A percentile compares a stretch with the other conserved stretches of the same genome.
Conservation (phyloP, 2,329 filamentous ascomycete genomes). For the Fonsecaea erecta region DNA sequence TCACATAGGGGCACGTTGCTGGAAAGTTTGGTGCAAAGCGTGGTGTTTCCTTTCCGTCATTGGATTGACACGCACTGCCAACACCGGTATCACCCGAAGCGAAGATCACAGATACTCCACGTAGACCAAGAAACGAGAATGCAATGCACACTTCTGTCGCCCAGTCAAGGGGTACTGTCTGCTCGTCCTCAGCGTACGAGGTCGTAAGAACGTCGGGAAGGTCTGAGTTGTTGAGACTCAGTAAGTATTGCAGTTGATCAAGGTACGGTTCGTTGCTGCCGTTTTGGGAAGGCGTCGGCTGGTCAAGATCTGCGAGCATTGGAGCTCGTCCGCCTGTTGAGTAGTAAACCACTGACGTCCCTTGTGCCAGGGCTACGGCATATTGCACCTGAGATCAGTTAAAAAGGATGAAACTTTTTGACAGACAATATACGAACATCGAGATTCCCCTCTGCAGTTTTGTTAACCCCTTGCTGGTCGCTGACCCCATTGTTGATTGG, state of each 20-base stretch:
- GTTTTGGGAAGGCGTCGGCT: conserved; percentile 49
- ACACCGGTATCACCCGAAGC: conserved; percentile 67
- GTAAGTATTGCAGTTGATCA: conserved; percentile 64
- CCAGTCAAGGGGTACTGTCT: conserved; percentile 63
- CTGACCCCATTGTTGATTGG: conserved; percentile 63
- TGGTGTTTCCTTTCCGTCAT: conserved; percentile 59
- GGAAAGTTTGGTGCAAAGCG: conserved; percentile 62
- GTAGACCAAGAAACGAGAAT: conserved; percentile 67
- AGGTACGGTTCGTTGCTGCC: conserved; percentile 68
- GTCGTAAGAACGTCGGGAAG: conserved; percentile 69
- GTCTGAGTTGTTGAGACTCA: conserved; percentile 57
- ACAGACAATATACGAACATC: conserved; percentile 45
- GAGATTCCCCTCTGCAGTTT: conserved; percentile 56
- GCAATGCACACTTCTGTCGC: conserved; percentile 65
- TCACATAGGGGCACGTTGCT: conserved; percentile 66
- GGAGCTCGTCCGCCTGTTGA: conserved; percentile 63
- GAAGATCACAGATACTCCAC: conserved; percentile 70
- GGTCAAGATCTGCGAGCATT: conserved; percentile 54
- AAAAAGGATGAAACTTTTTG: neutral
- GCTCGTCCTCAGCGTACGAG: conserved; percentile 74
- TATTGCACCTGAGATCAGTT: conserved; percentile 64
- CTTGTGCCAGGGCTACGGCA: conserved; percentile 60
- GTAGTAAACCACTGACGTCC: conserved; percentile 62
- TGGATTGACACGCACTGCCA: conserved; percentile 59
- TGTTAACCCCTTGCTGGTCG: conserved; percentile 49